A percentile compares a stretch with the other conserved stretches of the same genome.
phyloP scores from a whole-genome alignment of 2,329 filamentous ascomycete species.

The Colletotrichum lindemuthianum region DNA sequence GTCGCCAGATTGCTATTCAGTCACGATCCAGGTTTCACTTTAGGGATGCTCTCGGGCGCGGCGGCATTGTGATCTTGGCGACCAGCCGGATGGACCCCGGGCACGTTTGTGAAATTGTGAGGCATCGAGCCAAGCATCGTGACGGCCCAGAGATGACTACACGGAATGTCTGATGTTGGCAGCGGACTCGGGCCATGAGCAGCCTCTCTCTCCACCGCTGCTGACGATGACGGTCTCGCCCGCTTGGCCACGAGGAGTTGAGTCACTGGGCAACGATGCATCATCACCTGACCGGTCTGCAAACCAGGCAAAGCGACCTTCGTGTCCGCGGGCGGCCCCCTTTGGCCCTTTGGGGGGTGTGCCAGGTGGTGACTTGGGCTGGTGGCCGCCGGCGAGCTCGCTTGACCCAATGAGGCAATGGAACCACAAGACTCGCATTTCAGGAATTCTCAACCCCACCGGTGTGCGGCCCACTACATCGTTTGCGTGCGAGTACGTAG shows the following conservation, averaged over 20 bases:
- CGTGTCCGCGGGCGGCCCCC: too few species aligned
- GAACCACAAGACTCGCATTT: conserved; percentile 27
- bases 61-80: conserved; percentile 27
- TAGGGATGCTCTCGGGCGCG: conserved; percentile 11
- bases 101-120: conserved; percentile 20
- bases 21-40: conserved; percentile 24
- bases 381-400: conserved; percentile 31
- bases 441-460: conserved; percentile 17
- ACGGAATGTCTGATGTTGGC: conserved; percentile 23
- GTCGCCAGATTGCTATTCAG: conserved; percentile 1
- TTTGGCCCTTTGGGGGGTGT: conserved; percentile 9
- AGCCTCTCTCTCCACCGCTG: conserved; percentile 8
- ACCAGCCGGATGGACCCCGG: conserved; percentile 16
- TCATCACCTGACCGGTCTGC: conserved; percentile 24
- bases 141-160: conserved; percentile 14
- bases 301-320: not conserved
- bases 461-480: conserved; percentile 8
- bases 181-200: not conserved
- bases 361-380: conserved; percentile 26
- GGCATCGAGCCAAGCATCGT: conserved; percentile 30
- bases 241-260: not conserved
- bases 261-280: not conserved
- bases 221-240: conserved; percentile 24
- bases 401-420: conserved; percentile 31
- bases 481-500: too few species aligned